Evolutionary conservation across 208 protist genomes (phyloP), one percentile per base, ranked within the genome.

Genomic region (Angomonas desouzai): DNA sequence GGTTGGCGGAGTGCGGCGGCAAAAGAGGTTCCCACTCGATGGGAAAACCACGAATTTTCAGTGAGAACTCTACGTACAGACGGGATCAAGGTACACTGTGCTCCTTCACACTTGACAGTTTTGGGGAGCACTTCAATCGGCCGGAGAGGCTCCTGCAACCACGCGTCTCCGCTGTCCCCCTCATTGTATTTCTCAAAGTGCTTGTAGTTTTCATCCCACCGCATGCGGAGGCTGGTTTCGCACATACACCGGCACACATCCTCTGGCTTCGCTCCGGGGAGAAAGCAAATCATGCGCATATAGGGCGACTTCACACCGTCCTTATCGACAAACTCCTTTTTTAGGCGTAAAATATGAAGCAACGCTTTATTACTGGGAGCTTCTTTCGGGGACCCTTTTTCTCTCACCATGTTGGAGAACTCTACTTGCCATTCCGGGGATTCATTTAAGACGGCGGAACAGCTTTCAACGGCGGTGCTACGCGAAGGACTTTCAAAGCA

Each of bases 121-220:
- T 59, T 34, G 28, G 25, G 36, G 2, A 70, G 33, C 1, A 55
- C 69, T 0, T 62, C 40, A 22, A 48, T 48, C 2, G 70, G 70
- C 28, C 80, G 60, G 0, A 67, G 74, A 20, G 76, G 62, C 11
- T 62, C 47, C 10, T 75, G 45, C 27, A 22, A 3, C 2, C 45
- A 7, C 0, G 48, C 33, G 4, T 32, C 32, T 11, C 28, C 33
- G 0, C 40, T 43, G 9, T 56, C 13, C 29, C 59, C 48, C 0
- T 62, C 51, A 6, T 28, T 57, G 3, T 45, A 30, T 18, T 28
- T 67, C 28, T 72, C 64, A 56, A 83, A 90, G 34, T 74, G 68
- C 20, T 59, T 68, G 63, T 90, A 90, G 66, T 90, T 87, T 1
- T 28, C 48, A 56, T 90, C 83, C 83, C 83, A 90, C 11, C 55